Base-by-base conservation (phyloP, 768 basidiomycete genomes). In the Gelatoporia subvermispora region DNA sequence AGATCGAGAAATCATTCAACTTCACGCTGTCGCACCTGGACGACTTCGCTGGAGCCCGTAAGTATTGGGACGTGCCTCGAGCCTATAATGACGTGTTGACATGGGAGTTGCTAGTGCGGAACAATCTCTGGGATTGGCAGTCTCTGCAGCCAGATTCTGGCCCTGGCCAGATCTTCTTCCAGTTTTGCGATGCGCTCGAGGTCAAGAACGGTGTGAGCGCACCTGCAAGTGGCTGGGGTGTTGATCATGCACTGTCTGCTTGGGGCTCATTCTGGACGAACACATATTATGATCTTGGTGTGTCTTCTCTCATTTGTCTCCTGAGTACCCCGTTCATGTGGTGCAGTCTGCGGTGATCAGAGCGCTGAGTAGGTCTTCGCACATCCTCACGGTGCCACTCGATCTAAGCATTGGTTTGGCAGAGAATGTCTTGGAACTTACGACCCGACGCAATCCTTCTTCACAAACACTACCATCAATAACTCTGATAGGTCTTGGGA, bases 51-150 rank as follows among this genome's bases (percentile, higher is more conserved):
- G 73, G 78, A 41, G 75, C 84, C 39, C 58, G 75, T 75, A 38
- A 48, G 74, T 67, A 1, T 2, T 16, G 13, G 24, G n/a, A 16
- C 20, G 16, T 31, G 18, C 21, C 15, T 13, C n/a, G 36, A 20
- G 18, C 2, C n/a, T 23, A 3, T 35, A 36, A n/a, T 47, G 15
- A 16, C 13, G 43, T 7, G 35, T 31, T 43, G 7, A 24, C 20
- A 7, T 35, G 21, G 20, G 16, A n/a, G 16, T 17, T 8, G 22
- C 16, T 23, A 70, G 68, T 71, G 42, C 56, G 67, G 24, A 65
- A 79, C 55, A 75, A 77, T 57, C 69, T 83, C 8, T 81, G 75
- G 73, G 82, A 84, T 44, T 89, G 86, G 86, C 86, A 88, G 56
- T 54, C 56, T 8, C 59, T 88, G 17, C 77, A 79, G 36, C 78